Base-by-base conservation (phyloP, 805 yeast species). In the Wickerhamiella alocasiicola region DNA sequence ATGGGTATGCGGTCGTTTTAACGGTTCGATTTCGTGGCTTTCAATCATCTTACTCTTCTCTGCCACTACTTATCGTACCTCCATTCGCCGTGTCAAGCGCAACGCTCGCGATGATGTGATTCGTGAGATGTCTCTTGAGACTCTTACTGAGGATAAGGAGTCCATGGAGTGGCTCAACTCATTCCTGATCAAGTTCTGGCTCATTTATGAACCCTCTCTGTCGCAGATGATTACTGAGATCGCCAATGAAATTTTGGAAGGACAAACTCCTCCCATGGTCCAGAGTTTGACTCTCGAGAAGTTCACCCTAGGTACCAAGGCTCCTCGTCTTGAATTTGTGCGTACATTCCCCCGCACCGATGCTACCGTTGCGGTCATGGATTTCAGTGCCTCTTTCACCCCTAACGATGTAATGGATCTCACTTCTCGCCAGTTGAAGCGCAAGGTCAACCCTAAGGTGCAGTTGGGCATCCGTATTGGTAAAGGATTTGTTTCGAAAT, bases 321-420 rank as follows among this genome's bases (percentile, higher is more conserved):
- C 99, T 7, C 95, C 95, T 25, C 73, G 98, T 59, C 70, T 91
- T 45, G 96, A 91, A 55, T 68, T 69, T 47, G 96, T 88, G 15
- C 82, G 91, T 56, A 82, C 96, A 2, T 73, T 85, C 54, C 81
- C 78, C 36, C 82, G 88, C 47, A 88, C 96, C n/a, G 78, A 75
- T 23, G 81, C 80, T 46, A 95, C 88, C 55, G 79, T 91, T 39
- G 93, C 88, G 9, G 95, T 93, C 40, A 91, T 91, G 95, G 98
- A 91, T 61, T 88, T 96, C 96, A 80, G 77, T 31, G 72, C 81
- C 32, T 81, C 95, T 1, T 83, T 87, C 65, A 80, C 83, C 20
- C 98, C 99, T n/a, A 84, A 83, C 60, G 81, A 85, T 29, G 61
- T 74, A 37, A 79, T 80, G 31, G 99, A 91, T 59, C 65, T 84